Percentiles rank a stretch among this genome's conserved stretches.
These are phyloP conservation scores for Candida taoyuanica DNA, from an alignment of 805 yeast species.

Conservation along the genomic window DNA sequence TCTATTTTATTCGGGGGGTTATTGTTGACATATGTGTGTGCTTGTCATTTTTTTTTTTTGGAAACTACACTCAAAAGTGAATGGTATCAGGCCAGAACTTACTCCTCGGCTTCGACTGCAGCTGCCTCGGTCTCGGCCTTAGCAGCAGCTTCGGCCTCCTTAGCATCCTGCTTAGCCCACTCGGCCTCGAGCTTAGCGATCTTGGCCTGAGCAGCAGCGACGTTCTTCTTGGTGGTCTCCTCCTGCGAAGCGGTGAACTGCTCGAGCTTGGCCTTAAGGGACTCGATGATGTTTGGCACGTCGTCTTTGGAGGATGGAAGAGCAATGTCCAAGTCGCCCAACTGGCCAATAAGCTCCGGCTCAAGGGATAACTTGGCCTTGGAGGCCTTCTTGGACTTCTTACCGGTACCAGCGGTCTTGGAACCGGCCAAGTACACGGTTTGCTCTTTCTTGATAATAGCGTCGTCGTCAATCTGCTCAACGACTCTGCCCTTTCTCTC, in stretches of 20 bases:
- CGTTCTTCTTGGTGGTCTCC: slow-evolving; percentile 70
- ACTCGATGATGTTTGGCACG: slow-evolving; percentile 56
- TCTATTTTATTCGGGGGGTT: slow-evolving; percentile 1
- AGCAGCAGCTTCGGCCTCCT: slow-evolving; percentile 24
- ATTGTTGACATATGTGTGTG: too few species aligned
- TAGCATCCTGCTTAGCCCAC: slow-evolving; percentile 43
- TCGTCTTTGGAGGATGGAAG: slow-evolving; percentile 77
- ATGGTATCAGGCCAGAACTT: too few species aligned
- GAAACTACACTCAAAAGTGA: too few species aligned
- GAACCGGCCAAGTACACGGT: slow-evolving; percentile 53
- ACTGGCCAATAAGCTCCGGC: slow-evolving; percentile 70
- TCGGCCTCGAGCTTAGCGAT: slow-evolving; percentile 61
- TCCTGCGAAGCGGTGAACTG: slow-evolving; percentile 71
- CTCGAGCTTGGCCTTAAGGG: slow-evolving; percentile 67
- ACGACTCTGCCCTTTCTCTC: slow-evolving; percentile 39
- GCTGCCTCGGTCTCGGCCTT: slow-evolving; percentile 13
- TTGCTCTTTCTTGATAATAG: slow-evolving; percentile 58
- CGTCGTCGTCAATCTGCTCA: slow-evolving; percentile 60
- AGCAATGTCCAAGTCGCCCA: slow-evolving; percentile 69
- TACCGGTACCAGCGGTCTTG: slow-evolving; percentile 36
- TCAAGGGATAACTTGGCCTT: slow-evolving; percentile 63
- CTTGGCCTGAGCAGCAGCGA: slow-evolving; percentile 72
- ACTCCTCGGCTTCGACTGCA: slow-evolving; percentile 14
- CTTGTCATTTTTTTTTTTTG: too few species aligned
- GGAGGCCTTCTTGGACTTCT: slow-evolving; percentile 53